phyloP scores from a whole-genome alignment of 75 land plant species.

The Pinus tabuliformis region DNA sequence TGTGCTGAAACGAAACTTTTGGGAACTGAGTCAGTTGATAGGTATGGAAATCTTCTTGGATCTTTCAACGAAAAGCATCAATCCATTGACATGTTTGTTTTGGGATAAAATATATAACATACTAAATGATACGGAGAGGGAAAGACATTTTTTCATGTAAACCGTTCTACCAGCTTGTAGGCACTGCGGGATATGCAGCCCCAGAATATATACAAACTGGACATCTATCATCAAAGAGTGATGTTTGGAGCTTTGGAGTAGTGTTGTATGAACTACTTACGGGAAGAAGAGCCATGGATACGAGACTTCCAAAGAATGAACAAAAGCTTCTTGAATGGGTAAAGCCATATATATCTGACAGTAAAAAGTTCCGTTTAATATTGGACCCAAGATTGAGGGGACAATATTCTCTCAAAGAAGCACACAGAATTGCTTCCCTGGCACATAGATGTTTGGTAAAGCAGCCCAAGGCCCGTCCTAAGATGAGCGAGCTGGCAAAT shows the following conservation, averaged over 20 bases:
- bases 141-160: not conserved
- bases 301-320: conserved; percentile 67
- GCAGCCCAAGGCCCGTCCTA: conserved; percentile 69
- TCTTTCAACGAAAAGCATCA: not conserved
- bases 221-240: conserved; percentile 74
- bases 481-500: conserved; percentile 82
- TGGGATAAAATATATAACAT: not conserved
- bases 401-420: conserved; percentile 45
- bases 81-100: not conserved
- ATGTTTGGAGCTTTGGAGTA: conserved; percentile 92
- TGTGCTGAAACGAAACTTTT: not conserved
- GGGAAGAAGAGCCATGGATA: conserved; percentile 74
- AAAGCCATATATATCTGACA: conserved; percentile 68
- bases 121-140: not conserved
- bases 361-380: conserved; percentile 51
- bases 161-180: conserved; percentile 58
- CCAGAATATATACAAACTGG: conserved; percentile 92
- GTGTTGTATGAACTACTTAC: conserved; percentile 86
- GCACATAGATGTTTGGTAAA: conserved; percentile 64
- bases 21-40: not conserved
- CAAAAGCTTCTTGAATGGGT: conserved; percentile 89
- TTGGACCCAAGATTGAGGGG: conserved; percentile 65
- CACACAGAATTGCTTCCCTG: conserved; percentile 57
- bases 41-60: not conserved
- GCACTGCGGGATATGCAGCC: conserved; percentile 85